A percentile compares a stretch with the other conserved stretches of the same genome.
phyloP scores from a whole-genome alignment of 1,284 basidiomycete genomes.

The Volvariella volvacea region DNA sequence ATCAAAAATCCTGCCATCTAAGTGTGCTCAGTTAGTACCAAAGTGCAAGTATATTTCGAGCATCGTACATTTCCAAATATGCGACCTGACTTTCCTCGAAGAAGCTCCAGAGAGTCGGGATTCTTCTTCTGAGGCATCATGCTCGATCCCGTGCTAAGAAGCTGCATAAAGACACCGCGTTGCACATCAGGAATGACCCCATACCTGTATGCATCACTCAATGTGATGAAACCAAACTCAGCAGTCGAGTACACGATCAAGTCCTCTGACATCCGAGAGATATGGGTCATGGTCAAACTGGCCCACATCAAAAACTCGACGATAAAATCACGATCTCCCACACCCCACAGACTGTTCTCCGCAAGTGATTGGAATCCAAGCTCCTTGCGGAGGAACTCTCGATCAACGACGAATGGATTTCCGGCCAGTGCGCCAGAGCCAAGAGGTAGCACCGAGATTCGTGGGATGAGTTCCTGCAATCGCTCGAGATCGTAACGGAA shows the following conservation, averaged over 20 bases:
- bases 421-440: constrained; percentile 95
- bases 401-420: constrained; percentile 90
- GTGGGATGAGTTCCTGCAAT: constrained; percentile 77
- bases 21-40: background rate
- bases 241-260: constrained; percentile 95
- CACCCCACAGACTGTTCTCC: constrained; percentile 93
- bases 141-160: constrained; percentile 85
- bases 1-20: constrained; percentile 98
- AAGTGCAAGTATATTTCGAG: too few species aligned
- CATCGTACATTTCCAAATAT: constrained; percentile 83
- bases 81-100: constrained; percentile 93
- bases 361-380: constrained; percentile 81
- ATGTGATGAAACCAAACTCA: constrained; percentile 91
- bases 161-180: background rate
- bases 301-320: constrained; percentile 98
- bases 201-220: constrained; percentile 95
- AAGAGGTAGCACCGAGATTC: constrained; percentile 89
- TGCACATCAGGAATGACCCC: constrained; percentile 6
- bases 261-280: constrained; percentile 94
- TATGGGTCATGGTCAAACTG: constrained; percentile 87
- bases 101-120: constrained; percentile 91
- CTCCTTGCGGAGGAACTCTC: constrained; percentile 82
- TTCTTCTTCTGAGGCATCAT: constrained; percentile 99
- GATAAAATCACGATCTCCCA: constrained; percentile 95
- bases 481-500: constrained; percentile 87